phyloP scores from a whole-genome alignment of 2,329 filamentous ascomycete genomes.

The Chrysoporthe austroafricana region DNA sequence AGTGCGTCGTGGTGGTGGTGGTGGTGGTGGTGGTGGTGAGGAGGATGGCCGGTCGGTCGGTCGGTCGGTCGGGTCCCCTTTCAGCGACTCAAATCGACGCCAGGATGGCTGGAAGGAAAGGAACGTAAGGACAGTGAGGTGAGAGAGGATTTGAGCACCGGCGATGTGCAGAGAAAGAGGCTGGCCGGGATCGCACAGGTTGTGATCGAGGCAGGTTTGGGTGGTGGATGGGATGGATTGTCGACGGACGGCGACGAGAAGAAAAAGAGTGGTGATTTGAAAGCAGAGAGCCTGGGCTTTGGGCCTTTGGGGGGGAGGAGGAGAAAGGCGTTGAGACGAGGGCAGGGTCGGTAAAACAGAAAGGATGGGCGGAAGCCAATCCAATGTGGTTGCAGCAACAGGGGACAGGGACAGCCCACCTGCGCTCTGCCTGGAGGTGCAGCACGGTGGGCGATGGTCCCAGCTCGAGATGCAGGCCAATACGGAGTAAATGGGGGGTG shows the following conservation, averaged over 20 bases:
- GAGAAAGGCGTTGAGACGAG: conserved; percentile 7
- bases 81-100: conserved; percentile 22
- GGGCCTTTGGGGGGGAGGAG: not conserved
- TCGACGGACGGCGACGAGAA: conserved; percentile 8
- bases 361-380: conserved; percentile 3
- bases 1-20: conserved; percentile 10
- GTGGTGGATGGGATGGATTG: not conserved
- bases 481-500: not conserved
- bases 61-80: conserved; percentile 15
- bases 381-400: conserved; percentile 4
- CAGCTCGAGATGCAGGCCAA: not conserved
- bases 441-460: not conserved
- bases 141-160: conserved; percentile 15
- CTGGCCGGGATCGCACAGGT: conserved; percentile 23
- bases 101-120: conserved; percentile 17
- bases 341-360: conserved; percentile 2
- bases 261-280: conserved; percentile 18
- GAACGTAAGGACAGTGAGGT: conserved; percentile 18
- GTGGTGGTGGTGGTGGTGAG: conserved; percentile 7
- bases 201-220: conserved; percentile 10
- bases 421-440: not conserved
- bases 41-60: conserved; percentile 6
- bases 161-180: conserved; percentile 23
- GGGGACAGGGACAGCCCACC: not conserved
- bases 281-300: conserved; percentile 23